These are phyloP conservation scores for Austropuccinia psidii DNA, from an alignment of 1,284 basidiomycete genomes.

Conservation along the genomic window DNA sequence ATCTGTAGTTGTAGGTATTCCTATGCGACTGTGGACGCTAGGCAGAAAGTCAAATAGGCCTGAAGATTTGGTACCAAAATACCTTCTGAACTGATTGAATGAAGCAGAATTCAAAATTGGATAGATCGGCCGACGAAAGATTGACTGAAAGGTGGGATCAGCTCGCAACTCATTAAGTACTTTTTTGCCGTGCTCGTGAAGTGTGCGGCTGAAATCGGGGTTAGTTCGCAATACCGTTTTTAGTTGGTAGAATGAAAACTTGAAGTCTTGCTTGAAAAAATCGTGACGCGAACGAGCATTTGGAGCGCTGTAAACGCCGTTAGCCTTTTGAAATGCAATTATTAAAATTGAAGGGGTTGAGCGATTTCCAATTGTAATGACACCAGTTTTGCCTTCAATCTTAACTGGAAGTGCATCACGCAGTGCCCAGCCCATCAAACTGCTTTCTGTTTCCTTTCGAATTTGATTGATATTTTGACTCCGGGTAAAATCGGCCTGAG, in stretches of 20 bases:
- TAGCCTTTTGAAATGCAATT: background rate
- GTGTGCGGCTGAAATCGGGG: conserved; percentile 61
- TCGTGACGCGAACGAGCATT: conserved; percentile 71
- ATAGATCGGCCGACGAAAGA: conserved; percentile 4
- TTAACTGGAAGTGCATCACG: conserved; percentile 16
- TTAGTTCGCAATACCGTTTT: conserved; percentile 67
- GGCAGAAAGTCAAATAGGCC: too few species aligned
- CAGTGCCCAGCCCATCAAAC: conserved; percentile 16
- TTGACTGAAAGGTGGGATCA: conserved; percentile 35
- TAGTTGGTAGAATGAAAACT: conserved; percentile 61
- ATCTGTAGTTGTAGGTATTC: conserved; percentile 46
- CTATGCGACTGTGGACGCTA: too few species aligned
- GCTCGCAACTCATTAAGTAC: conserved; percentile 56
- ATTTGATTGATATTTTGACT: background rate
- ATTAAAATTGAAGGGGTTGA: conserved; percentile 9
- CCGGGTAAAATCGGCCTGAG: background rate
- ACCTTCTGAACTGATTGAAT: conserved; percentile 16
- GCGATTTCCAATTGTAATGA: background rate
- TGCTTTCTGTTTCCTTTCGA: background rate
- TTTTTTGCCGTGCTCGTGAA: conserved; percentile 60
- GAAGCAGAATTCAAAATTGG: background rate
- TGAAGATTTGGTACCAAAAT: conserved; percentile 9
- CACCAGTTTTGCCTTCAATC: conserved; percentile 20
- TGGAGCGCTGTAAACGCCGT: background rate
- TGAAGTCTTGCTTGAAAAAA: conserved; percentile 67